Evolutionary conservation across 139 green algal genomes (phyloP).

Genomic region (Tetradesmus lagerheimii): DNA sequence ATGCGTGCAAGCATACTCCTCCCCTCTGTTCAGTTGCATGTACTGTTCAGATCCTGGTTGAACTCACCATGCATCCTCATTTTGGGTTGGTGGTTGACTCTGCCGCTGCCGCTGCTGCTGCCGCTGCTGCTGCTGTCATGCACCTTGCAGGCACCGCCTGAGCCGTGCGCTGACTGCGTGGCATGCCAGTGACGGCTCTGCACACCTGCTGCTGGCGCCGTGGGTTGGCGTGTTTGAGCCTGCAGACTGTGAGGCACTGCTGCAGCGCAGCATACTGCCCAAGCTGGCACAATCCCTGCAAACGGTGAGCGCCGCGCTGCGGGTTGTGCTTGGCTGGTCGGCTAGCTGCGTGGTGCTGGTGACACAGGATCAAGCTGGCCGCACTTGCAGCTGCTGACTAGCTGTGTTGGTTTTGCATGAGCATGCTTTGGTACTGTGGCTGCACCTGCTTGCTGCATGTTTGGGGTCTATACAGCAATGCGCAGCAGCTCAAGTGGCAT

Average conservation of each 20-base stretch:
- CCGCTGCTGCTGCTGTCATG: not conserved
- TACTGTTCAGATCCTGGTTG: no score
- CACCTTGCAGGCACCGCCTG: conserved; percentile 24
- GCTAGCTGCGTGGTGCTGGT: not conserved
- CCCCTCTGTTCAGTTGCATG: no score
- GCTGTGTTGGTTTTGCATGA: not conserved
- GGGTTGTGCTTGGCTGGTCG: no score
- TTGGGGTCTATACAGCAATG: no score
- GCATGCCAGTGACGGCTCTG: conserved; percentile 87
- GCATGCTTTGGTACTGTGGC: no score
- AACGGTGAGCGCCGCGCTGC: conserved; percentile 34
- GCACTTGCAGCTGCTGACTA: not conserved
- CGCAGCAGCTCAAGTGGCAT: no score
- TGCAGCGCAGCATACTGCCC: conserved; percentile 85
- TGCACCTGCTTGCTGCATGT: no score
- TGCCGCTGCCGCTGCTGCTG: not conserved
- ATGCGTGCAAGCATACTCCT: no score
- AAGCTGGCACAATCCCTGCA: conserved; percentile 82
- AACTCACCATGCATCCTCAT: no score
- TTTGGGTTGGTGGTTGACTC: no score
- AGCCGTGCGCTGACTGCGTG: conserved; percentile 64
- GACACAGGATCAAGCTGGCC: no score
- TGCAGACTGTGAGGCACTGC: conserved; percentile 87
- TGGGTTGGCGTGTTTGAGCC: conserved; percentile 88
- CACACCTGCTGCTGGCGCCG: conserved; percentile 84